Percentiles rank a stretch among this genome's conserved stretches.
phyloP scores from a whole-genome alignment of 1,139 yeast species.

The Yamadazyma jaroonii region DNA sequence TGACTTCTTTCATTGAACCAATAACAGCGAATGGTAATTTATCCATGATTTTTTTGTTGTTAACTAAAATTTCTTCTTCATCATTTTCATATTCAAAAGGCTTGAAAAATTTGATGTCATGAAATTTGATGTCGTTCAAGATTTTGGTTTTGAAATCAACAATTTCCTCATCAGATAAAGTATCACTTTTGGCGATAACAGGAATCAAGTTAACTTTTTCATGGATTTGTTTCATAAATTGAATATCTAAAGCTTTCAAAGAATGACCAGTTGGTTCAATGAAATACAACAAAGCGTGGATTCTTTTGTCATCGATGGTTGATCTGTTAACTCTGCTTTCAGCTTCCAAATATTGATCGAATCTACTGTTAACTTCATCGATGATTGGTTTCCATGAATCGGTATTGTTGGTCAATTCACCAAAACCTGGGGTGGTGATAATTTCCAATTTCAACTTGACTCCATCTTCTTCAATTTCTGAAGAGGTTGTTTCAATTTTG shows the following conservation, averaged over 20 bases:
- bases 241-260: conserved; percentile 83
- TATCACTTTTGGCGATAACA: conserved; percentile 91
- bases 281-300: conserved; percentile 85
- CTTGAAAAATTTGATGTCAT: conserved; percentile 73
- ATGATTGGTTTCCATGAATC: conserved; percentile 94
- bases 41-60: conserved; percentile 64
- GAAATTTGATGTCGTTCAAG: conserved; percentile 70
- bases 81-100: conserved; percentile 82
- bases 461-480: conserved; percentile 89
- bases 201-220: conserved; percentile 93
- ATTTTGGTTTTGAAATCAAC: conserved; percentile 70
- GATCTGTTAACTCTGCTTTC: conserved; percentile 86
- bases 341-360: conserved; percentile 82
- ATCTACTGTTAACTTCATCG: conserved; percentile 83
- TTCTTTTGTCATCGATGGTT: conserved; percentile 68
- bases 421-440: conserved; percentile 92
- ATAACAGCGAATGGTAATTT: conserved; percentile 92
- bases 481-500: conserved; percentile 59
- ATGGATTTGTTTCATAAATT: conserved; percentile 84
- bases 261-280: conserved; percentile 98
- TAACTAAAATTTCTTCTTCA: conserved; percentile 75
- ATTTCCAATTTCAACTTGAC: conserved; percentile 83
- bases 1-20: conserved; percentile 80
- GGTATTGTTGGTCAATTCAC: conserved; percentile 83
- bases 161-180: conserved; percentile 86